Percentiles rank a stretch among this genome's conserved stretches.
Conservation (phyloP, 257 asterid genomes). For the Solanum ossicruentum region DNA sequence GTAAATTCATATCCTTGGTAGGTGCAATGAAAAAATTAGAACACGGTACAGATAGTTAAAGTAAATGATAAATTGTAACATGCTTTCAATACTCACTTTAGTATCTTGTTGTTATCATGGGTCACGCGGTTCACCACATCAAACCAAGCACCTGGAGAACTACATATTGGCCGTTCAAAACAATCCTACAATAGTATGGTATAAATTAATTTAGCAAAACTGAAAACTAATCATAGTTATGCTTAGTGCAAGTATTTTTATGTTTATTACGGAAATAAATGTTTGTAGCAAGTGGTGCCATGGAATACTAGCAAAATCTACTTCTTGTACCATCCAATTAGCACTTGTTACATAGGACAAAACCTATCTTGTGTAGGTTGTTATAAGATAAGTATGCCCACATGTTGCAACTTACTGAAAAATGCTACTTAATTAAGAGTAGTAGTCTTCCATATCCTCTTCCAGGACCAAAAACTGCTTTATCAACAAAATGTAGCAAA, state of each 20-base stretch:
- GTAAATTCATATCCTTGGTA: no score
- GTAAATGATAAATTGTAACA: not conserved
- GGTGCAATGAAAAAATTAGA: not conserved
- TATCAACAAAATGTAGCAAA: no score
- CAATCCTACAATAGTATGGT: constrained; percentile 49
- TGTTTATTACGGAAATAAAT: not conserved
- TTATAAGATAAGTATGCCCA: no score
- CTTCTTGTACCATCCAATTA: not conserved
- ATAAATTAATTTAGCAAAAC: not conserved
- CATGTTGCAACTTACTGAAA: no score
- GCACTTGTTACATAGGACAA: not conserved
- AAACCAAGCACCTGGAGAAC: constrained; percentile 99
- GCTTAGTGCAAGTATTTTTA: not conserved
- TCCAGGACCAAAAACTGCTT: no score
- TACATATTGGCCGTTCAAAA: constrained; percentile 86
- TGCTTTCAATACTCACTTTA: constrained; percentile 34
- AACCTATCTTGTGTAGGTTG: not conserved
- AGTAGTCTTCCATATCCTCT: no score
- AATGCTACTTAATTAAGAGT: no score
- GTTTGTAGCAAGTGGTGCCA: not conserved
- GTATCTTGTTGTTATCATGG: constrained; percentile 74
- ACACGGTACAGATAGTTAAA: not conserved
- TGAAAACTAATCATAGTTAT: not conserved
- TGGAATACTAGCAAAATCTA: not conserved
- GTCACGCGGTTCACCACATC: constrained; percentile 95